Percentiles rank a stretch among this genome's conserved stretches.
Conservation (phyloP, 2,329 filamentous ascomycete genomes). For the Fusarium mexicanum region DNA sequence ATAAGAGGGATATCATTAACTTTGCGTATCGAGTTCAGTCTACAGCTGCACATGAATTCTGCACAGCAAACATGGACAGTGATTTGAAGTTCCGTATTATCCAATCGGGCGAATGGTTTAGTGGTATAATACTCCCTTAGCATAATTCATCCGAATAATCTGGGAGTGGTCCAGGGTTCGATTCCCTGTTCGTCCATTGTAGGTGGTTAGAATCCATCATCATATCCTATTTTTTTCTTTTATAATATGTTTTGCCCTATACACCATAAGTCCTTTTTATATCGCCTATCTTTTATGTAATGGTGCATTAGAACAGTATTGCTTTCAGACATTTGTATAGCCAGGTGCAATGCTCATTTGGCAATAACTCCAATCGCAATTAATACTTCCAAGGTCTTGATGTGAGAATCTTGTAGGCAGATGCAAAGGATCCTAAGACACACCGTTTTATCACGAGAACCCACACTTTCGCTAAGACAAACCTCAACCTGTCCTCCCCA, state of each 20-base stretch:
- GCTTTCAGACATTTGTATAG: not conserved
- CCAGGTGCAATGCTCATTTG: not conserved
- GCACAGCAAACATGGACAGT: not conserved
- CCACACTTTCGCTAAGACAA: conserved; percentile 36
- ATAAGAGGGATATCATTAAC: not conserved
- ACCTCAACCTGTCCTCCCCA: conserved; percentile 18
- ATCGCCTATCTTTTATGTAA: no score
- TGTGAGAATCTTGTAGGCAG: not conserved
- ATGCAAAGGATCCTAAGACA: conserved; percentile 24
- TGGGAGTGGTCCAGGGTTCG: conserved; percentile 47
- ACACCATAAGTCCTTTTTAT: not conserved
- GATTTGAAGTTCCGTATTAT: not conserved
- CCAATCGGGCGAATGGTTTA: conserved; percentile 45
- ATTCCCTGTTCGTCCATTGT: conserved; percentile 45
- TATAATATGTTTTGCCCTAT: not conserved
- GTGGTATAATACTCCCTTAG: conserved; percentile 48
- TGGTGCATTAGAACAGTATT: not conserved
- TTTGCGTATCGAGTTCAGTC: not conserved
- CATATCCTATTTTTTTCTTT: conserved; percentile 18
- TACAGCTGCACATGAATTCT: not conserved
- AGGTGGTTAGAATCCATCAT: conserved; percentile 35
- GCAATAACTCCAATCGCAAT: not conserved
- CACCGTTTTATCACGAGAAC: conserved; percentile 22
- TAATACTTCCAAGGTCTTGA: not conserved
- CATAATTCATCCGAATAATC: conserved; percentile 33